Conservation (phyloP, 177 flowering plant species). For the Vitis hybrid region DNA sequence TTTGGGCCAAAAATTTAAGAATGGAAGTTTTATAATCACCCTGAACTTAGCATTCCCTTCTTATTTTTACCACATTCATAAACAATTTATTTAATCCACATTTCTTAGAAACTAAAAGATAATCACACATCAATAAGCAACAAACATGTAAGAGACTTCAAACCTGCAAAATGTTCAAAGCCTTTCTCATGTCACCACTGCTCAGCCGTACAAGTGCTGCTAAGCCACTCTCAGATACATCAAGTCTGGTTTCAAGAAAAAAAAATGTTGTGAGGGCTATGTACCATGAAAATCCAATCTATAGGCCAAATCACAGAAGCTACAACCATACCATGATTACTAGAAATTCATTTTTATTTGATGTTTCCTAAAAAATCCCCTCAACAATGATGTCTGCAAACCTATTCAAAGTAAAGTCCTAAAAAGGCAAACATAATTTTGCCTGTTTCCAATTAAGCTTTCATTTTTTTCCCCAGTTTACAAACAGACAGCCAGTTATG, state of each 20-base stretch:
- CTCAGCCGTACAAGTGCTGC: constrained; percentile 85
- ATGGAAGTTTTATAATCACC: background rate
- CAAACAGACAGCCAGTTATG: no score
- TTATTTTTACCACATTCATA: background rate
- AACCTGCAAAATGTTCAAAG: constrained; percentile 97
- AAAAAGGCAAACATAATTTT: no score
- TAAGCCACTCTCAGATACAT: constrained; percentile 79
- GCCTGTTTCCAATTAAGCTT: no score
- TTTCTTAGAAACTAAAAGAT: background rate
- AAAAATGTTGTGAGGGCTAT: constrained; percentile 2
- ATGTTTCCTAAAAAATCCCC: no score
- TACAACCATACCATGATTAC: no score
- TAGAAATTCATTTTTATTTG: no score
- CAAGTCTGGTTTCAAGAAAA: constrained; percentile 51
- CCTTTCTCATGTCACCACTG: constrained; percentile 99
- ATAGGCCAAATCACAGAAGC: background rate
- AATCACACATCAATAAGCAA: background rate
- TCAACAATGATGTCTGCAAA: no score
- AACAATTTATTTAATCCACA: background rate
- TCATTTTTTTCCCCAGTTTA: no score
- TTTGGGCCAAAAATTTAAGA: background rate
- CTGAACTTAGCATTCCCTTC: background rate
- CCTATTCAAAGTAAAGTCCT: no score
- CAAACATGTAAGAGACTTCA: background rate
- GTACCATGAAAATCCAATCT: background rate